These are phyloP conservation scores for Aquilaria malaccensis DNA, from an alignment of 345 rosid species.

Conservation along the genomic window DNA sequence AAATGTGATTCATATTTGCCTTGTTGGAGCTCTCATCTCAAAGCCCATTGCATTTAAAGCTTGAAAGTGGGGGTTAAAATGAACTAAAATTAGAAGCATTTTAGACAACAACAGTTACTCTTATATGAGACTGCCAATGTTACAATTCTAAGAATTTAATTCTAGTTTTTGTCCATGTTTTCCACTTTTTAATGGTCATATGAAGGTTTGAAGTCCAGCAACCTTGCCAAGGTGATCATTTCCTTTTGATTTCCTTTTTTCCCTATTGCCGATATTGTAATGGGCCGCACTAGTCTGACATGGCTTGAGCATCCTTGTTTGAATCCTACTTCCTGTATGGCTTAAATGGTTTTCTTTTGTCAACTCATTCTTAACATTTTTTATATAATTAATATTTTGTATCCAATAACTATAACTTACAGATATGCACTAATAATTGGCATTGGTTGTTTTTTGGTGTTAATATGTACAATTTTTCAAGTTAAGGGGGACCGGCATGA, in stretches of 20 bases:
- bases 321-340: slow-evolving; percentile 3
- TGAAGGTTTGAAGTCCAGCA: slow-evolving; percentile 19
- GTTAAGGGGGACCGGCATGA: neutral
- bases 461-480: too few relatives aligned
- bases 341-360: neutral
- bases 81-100: slow-evolving; percentile 53
- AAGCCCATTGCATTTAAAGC: slow-evolving; percentile 99
- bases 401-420: too few relatives aligned
- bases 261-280: slow-evolving; percentile 43
- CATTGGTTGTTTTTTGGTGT: too few relatives aligned
- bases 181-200: neutral
- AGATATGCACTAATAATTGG: too few relatives aligned
- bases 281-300: slow-evolving; percentile 11
- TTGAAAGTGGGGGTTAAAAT: slow-evolving; percentile 97
- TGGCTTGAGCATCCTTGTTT: slow-evolving; percentile 8
- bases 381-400: neutral
- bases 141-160: slow-evolving; percentile 2
- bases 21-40: slow-evolving; percentile 96
- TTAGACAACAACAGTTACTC: slow-evolving; percentile 39
- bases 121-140: slow-evolving; percentile 32
- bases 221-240: slow-evolving; percentile 42
- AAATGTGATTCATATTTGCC: slow-evolving; percentile 95
- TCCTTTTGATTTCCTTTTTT: slow-evolving; percentile 33
- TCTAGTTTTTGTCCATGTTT: neutral
- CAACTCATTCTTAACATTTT: neutral